phyloP scores from a whole-genome alignment of 139 green algal genomes.

The Desmodesmus armatus region DNA sequence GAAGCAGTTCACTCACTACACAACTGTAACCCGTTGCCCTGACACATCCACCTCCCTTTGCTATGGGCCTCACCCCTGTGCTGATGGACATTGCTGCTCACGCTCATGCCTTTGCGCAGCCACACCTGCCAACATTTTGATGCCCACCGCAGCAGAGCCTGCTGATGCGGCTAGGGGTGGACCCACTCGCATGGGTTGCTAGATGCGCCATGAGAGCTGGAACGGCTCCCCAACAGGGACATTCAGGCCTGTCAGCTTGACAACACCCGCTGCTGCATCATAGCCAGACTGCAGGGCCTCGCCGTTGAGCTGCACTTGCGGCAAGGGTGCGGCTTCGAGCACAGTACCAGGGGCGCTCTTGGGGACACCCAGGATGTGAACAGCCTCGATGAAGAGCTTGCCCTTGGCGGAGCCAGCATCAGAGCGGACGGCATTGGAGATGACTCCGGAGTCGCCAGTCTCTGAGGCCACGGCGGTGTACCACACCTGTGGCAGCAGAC shows the following conservation, averaged over 20 bases:
- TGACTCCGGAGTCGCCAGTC: background rate
- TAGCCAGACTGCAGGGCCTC: background rate
- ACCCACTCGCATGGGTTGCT: no score
- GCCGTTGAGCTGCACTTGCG: background rate
- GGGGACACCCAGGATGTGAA: conserved; percentile 35
- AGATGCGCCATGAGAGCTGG: background rate
- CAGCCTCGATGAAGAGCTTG: conserved; percentile 14
- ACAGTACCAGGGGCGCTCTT: no score
- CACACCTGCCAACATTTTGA: no score
- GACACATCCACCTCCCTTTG: no score
- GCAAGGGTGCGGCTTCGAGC: background rate
- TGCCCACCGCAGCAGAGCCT: no score
- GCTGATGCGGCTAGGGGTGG: no score
- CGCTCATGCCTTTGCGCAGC: no score
- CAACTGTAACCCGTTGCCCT: no score
- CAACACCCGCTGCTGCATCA: background rate
- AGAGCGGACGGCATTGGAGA: conserved; percentile 25
- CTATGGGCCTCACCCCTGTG: no score
- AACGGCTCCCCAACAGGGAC: conserved; percentile 7
- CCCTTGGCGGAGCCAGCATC: background rate
- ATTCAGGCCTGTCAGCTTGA: background rate
- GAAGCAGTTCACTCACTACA: no score
- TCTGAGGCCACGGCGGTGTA: conserved; percentile 22
- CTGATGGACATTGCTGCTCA: no score
- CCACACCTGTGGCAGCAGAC: conserved; percentile 22